Evolutionary conservation across 768 basidiomycete species (phyloP), one percentile per base, ranked within the genome.

Genomic region (Cystofilobasidium macerans): DNA sequence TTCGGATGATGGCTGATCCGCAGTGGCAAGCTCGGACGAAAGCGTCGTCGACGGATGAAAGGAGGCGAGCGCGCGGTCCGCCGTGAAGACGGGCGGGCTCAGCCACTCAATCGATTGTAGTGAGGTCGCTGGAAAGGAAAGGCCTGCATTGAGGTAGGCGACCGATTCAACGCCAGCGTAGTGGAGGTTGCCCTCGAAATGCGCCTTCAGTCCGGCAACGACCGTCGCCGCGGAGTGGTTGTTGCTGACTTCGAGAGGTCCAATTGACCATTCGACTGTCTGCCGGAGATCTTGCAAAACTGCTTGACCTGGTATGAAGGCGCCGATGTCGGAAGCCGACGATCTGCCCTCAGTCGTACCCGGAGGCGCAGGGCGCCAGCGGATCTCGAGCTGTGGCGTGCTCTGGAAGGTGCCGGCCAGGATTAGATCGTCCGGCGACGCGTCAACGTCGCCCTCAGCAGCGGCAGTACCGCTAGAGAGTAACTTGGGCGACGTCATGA

Each of bases 401-500:
- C 57, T 58, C 48, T 65, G 64, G 45, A 65, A 65, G 16, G 64
- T 65, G 12, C 64, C 64, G 9, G 48, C 40, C 12, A 65, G 57
- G 0, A 57, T 38, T 22, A 58, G 57, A 13, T 65, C 64, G 22
- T 65, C 57, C 42, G 43, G n/a, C 22, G 42, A 45, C n/a, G 11
- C 24, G 7, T 22, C 40, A 3, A 1, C 36, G 24, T 26, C 40
- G 57, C 28, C 51, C 28, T 54, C 51, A 9, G 24, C 24, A 26
- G 30, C 36, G 1, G 40, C 36, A 26, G 56, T 45, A 4, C 57
- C 40, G 0, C 42, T 20, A 4, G 64, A 53, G 6, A 65, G 58
- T 6, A 65, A 57, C 22, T 56, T 54, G 30, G 64, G 64, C 16
- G 64, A 36, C 4, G 64, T 65, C 30, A 33, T 26, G 24, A 65